phyloP scores from a whole-genome alignment of 2,329 filamentous ascomycete species.

The Penicillium brevicompactum region DNA sequence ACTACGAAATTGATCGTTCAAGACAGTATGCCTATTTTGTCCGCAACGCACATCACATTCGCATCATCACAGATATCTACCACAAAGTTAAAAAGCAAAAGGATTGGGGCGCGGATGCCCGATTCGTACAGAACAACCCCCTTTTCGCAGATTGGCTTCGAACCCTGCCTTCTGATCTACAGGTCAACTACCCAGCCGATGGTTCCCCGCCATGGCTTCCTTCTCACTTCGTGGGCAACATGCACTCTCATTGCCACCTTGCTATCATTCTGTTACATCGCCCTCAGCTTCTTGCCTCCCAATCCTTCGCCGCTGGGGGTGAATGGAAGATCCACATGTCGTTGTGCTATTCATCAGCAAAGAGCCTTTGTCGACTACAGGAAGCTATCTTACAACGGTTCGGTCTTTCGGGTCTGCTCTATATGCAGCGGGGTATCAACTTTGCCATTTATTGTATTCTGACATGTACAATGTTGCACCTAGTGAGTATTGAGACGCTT shows the following conservation, averaged over 20 bases:
- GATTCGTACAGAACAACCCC: slow-evolving; percentile 77
- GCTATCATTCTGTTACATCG: slow-evolving; percentile 84
- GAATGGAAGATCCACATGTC: slow-evolving; percentile 88
- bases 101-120: slow-evolving; percentile 85
- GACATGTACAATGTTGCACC: slow-evolving; percentile 87
- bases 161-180: slow-evolving; percentile 76
- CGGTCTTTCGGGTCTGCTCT: slow-evolving; percentile 77
- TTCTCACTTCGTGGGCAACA: slow-evolving; percentile 83
- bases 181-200: slow-evolving; percentile 75
- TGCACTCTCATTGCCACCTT: slow-evolving; percentile 87
- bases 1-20: slow-evolving; percentile 74
- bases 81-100: slow-evolving; percentile 71
- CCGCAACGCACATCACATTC: slow-evolving; percentile 74
- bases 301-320: slow-evolving; percentile 69
- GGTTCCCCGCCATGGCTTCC: slow-evolving; percentile 81
- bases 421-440: slow-evolving; percentile 92
- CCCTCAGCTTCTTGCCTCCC: slow-evolving; percentile 78
- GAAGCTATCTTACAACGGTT: slow-evolving; percentile 78
- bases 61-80: slow-evolving; percentile 75
- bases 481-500: slow-evolving; percentile 64
- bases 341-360: slow-evolving; percentile 81
- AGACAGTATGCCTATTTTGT: slow-evolving; percentile 83
- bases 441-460: slow-evolving; percentile 93
- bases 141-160: slow-evolving; percentile 74
- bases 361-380: slow-evolving; percentile 80